Conservation (phyloP, 2,329 filamentous ascomycete species). For the Trichophyton rubrum region DNA sequence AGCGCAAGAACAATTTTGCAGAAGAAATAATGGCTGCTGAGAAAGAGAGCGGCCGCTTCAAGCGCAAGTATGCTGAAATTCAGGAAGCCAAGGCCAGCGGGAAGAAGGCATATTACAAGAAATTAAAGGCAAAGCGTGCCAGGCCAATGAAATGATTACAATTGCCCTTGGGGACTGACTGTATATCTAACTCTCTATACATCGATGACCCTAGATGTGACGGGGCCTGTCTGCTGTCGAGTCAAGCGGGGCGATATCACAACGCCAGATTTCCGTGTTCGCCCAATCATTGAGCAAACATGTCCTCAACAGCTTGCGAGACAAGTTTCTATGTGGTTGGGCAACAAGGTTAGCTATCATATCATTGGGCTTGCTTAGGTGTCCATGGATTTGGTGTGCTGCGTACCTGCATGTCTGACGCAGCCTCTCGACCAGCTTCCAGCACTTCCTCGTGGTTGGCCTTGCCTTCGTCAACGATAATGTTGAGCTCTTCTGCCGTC, state of each 20-base stretch:
- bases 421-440: conserved; percentile 47
- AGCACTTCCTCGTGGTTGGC: conserved; percentile 55
- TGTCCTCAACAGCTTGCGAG: conserved; percentile 21
- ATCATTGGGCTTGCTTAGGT: background rate
- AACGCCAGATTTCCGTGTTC: background rate
- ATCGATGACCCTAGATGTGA: background rate
- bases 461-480: conserved; percentile 45
- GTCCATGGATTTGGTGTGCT: background rate
- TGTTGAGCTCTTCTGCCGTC: conserved; percentile 39
- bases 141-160: conserved; percentile 11
- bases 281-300: conserved; percentile 9
- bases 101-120: conserved; percentile 81
- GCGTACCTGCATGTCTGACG: conserved; percentile 49
- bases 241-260: background rate
- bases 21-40: conserved; percentile 68
- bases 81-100: conserved; percentile 73
- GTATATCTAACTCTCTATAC: background rate
- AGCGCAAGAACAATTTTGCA: conserved; percentile 74
- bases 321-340: conserved; percentile 25
- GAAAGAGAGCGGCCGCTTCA: conserved; percentile 57
- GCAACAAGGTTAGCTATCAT: conserved; percentile 8
- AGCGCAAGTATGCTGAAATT: conserved; percentile 75
- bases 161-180: background rate
- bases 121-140: conserved; percentile 49
- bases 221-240: background rate